Evolutionary conservation across 352 stramenopile genomes (phyloP).

Genomic region (Globisporangium paroecandrum): DNA sequence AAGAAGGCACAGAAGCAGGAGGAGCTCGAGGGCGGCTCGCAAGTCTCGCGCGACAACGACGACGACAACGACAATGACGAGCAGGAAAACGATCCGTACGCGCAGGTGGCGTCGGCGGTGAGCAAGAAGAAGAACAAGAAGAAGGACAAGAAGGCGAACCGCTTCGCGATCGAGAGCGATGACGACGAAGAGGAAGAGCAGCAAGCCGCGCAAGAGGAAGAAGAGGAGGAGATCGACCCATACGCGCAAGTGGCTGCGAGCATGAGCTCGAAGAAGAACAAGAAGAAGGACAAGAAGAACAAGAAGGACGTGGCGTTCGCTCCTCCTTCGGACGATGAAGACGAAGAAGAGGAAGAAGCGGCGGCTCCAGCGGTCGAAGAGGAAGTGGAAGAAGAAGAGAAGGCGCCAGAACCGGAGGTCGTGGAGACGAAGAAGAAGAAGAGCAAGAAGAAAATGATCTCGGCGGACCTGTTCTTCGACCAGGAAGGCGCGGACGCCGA

Average conservation of each 20-base stretch:
- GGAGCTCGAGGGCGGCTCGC: conserved; percentile 43
- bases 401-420: conserved; percentile 29
- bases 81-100: conserved; percentile 49
- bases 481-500: conserved; percentile 27
- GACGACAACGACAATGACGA: conserved; percentile 35
- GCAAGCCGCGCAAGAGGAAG: conserved; percentile 18
- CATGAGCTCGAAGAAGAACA: conserved; percentile 50
- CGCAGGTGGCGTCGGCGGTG: conserved; percentile 44
- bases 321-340: conserved; percentile 41
- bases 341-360: conserved; percentile 35
- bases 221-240: conserved; percentile 30
- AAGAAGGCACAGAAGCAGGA: conserved; percentile 51
- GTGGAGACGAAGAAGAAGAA: conserved; percentile 56
- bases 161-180: conserved; percentile 37
- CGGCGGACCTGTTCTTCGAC: conserved; percentile 72
- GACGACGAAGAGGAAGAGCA: conserved; percentile 24
- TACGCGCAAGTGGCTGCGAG: conserved; percentile 36
- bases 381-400: conserved; percentile 28
- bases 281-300: conserved; percentile 53
- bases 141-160: conserved; percentile 36
- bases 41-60: conserved; percentile 23
- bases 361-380: conserved; percentile 18
- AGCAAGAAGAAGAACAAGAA: conserved; percentile 81
- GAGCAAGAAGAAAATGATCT: conserved; percentile 85
- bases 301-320: conserved; percentile 39